Evolutionary conservation across 1,284 basidiomycete genomes (phyloP), one percentile per base, ranked within the genome.

Genomic region (Rhodofomes roseus): DNA sequence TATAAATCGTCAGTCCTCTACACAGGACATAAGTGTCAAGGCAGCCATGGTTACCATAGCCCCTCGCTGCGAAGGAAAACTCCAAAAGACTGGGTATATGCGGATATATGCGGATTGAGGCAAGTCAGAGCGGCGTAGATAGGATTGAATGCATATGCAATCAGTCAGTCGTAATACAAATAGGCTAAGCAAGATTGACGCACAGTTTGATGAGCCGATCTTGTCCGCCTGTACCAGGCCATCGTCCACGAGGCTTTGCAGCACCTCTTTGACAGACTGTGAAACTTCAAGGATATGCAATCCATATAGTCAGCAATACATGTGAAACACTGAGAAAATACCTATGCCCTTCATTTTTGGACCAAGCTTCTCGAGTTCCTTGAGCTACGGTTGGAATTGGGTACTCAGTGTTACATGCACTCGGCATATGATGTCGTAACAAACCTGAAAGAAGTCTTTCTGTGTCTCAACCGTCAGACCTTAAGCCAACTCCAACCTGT

Each of bases 201-300:
- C 66, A 93, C 93, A 96, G 69, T 95, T 95, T 2, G 92, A 93
- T 6, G 92, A 91, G 25, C 94, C 93, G 58, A 96, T 94, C 75
- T 96, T 96, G 72, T 96, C 94, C 52, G 79, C 79, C 69, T 89
- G 85, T 16, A 95, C 92, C 39, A 95, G 77, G 2, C 87, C 86
- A 68, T 96, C 93, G 65, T 92, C 86, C 22, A 93, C 87, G 27
- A 96, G 81, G 5, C 89, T 87, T 66, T 94, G 90, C 2, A 95
- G 73, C 0, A 95, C 87, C 64, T 96, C 93, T 71, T 96, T 96
- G 50, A 96, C 90, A 2, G 88, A 86, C 70, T 95, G 93, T 23
- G 88, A 87, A 1, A 95, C 93, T 94, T 14, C 27, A 27, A 5
- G 12, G 46, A n/a, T n/a, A n/a, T n/a, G n/a, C n/a, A 6, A 39